A percentile compares a stretch with the other conserved stretches of the same genome.
Conservation (phyloP, 202 grass and related monocot genomes). For the Panicum virgatum region DNA sequence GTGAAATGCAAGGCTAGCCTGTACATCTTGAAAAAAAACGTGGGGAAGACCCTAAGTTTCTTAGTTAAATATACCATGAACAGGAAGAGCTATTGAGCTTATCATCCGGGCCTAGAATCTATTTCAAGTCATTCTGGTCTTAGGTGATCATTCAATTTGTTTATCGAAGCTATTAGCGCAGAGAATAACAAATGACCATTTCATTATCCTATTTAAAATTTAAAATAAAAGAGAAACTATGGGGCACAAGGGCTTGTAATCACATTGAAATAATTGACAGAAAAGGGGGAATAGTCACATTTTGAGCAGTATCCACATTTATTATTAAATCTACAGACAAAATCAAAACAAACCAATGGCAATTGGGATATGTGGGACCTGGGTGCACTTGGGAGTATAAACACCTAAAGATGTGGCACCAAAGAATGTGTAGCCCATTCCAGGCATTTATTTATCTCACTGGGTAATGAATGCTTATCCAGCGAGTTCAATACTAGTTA, state of each 20-base stretch:
- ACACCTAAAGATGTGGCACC: background rate
- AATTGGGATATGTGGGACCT: background rate
- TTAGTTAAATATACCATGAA: background rate
- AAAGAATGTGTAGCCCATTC: background rate
- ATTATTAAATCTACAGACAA: background rate
- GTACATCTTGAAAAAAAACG: constrained; percentile 10
- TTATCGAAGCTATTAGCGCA: background rate
- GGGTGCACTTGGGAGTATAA: background rate
- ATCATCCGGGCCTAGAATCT: background rate
- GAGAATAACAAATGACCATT: background rate
- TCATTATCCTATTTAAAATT: background rate
- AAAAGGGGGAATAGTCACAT: no score
- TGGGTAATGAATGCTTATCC: background rate
- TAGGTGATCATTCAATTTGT: background rate
- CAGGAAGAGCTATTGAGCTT: background rate
- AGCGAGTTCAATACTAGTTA: background rate
- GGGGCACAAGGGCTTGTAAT: background rate
- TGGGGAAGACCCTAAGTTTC: background rate
- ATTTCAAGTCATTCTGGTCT: constrained; percentile 4
- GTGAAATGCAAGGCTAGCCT: background rate
- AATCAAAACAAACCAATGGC: background rate
- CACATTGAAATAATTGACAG: no score
- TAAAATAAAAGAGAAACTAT: background rate
- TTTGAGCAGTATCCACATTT: no score
- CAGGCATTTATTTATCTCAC: background rate